phyloP scores from a whole-genome alignment of 148 eudicot genomes.

The Linanthus parryae region DNA sequence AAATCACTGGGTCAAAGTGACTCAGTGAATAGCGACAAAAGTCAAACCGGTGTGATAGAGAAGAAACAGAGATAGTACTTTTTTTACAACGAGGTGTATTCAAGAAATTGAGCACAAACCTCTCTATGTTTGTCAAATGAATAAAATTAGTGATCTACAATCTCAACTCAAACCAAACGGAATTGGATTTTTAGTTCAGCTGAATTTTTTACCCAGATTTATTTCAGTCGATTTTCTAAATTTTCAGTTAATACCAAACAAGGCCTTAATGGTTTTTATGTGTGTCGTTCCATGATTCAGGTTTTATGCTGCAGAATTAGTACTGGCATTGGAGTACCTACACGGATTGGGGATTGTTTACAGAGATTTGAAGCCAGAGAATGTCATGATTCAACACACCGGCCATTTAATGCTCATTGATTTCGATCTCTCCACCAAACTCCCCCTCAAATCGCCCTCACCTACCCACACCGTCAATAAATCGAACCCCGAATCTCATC shows the following conservation, averaged over 20 bases:
- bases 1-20: no score
- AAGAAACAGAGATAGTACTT: no score
- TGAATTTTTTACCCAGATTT: not conserved
- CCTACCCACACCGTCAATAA: slow-evolving; percentile 7
- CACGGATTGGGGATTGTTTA: slow-evolving; percentile 79
- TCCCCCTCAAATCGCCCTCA: slow-evolving; percentile 46
- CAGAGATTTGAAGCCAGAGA: slow-evolving; percentile 87
- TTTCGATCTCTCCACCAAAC: slow-evolving; percentile 79
- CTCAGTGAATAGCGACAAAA: no score
- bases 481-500: slow-evolving; percentile 10
- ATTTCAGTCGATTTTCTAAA: not conserved
- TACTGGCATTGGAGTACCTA: slow-evolving; percentile 75
- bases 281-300: slow-evolving; percentile 18
- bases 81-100: no score
- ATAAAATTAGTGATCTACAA: not conserved
- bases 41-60: no score
- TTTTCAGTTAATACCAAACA: not conserved
- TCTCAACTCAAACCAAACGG: no score
- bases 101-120: not conserved
- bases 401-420: slow-evolving; percentile 89
- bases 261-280: not conserved
- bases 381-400: slow-evolving; percentile 63
- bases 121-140: not conserved
- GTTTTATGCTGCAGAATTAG: slow-evolving; percentile 82
- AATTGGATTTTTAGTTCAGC: not conserved